Evolutionary conservation across 192 early-diverging fungal species (phyloP).

Genomic region (Mycoemilia scoparia): DNA sequence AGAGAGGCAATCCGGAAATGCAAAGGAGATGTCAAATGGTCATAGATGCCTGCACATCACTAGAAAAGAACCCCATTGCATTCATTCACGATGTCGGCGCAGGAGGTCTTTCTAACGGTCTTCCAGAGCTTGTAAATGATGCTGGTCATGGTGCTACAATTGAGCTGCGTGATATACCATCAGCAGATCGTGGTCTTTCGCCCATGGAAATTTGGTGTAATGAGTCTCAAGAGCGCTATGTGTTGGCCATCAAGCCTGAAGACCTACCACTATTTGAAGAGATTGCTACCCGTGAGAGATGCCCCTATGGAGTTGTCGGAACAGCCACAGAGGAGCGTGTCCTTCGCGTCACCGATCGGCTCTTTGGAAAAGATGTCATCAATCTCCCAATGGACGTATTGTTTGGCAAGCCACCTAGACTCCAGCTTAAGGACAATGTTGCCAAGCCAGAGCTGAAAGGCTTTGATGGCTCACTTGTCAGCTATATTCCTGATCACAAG

Average conservation of each 20-base stretch:
- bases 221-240: constrained; percentile 97
- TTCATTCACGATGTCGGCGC: constrained; percentile 99
- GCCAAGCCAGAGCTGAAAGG: constrained; percentile 24
- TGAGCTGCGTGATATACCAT: constrained; percentile 78
- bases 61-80: constrained; percentile 66
- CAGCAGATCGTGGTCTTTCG: constrained; percentile 80
- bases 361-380: constrained; percentile 44
- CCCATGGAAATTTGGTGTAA: constrained; percentile 99
- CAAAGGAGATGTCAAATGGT: constrained; percentile 93
- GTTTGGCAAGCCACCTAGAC: constrained; percentile 94
- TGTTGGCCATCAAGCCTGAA: constrained; percentile 68
- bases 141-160: constrained; percentile 74
- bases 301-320: constrained; percentile 81
- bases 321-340: constrained; percentile 63
- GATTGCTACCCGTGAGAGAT: constrained; percentile 80
- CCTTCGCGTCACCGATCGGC: constrained; percentile 62
- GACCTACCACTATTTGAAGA: constrained; percentile 45
- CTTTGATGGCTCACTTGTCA: constrained; percentile 39
- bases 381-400: constrained; percentile 90
- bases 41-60: constrained; percentile 75
- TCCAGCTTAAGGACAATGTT: constrained; percentile 59
- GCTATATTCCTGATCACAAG: constrained; percentile 35
- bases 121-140: constrained; percentile 97
- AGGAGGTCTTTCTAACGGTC: constrained; percentile 92
- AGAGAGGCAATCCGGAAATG: constrained; percentile 99